phyloP scores from a whole-genome alignment of 139 green algal species.

The Tetradesmus lagerheimii region DNA sequence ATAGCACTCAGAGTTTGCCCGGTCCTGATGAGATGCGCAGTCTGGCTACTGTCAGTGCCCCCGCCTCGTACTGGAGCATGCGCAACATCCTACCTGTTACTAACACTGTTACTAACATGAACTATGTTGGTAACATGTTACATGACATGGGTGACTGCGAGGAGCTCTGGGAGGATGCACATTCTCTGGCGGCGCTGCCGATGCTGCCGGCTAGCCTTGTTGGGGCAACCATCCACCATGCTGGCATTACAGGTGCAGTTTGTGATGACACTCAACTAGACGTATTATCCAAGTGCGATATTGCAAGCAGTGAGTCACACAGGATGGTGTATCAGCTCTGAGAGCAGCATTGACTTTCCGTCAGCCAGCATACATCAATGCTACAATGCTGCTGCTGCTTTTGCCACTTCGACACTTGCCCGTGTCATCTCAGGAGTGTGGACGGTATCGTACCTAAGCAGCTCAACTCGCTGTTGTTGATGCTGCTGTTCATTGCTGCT shows the following conservation, averaged over 20 bases:
- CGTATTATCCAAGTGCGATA: too few species aligned
- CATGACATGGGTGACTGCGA: neutral
- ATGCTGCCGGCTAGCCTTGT: neutral
- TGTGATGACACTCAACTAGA: too few species aligned
- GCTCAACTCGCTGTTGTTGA: too few species aligned
- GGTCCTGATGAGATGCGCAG: neutral
- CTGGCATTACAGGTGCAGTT: neutral
- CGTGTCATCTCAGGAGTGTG: too few species aligned
- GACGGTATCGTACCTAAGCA: too few species aligned
- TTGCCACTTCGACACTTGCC: too few species aligned
- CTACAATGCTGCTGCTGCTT: too few species aligned
- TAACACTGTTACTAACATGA: neutral
- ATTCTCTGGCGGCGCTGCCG: neutral
- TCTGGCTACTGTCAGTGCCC: constrained; percentile 21
- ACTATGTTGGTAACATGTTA: neutral
- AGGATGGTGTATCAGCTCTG: too few species aligned
- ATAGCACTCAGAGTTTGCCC: neutral
- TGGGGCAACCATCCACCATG: constrained; percentile 17
- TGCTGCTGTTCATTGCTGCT: neutral
- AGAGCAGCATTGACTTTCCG: too few species aligned
- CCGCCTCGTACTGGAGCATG: neutral
- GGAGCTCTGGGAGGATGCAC: neutral
- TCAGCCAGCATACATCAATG: too few species aligned
- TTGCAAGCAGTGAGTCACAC: too few species aligned
- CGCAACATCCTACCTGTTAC: neutral